These are phyloP conservation scores for Lycium barbarum DNA, from an alignment of 257 asterid species.

Conservation along the genomic window DNA sequence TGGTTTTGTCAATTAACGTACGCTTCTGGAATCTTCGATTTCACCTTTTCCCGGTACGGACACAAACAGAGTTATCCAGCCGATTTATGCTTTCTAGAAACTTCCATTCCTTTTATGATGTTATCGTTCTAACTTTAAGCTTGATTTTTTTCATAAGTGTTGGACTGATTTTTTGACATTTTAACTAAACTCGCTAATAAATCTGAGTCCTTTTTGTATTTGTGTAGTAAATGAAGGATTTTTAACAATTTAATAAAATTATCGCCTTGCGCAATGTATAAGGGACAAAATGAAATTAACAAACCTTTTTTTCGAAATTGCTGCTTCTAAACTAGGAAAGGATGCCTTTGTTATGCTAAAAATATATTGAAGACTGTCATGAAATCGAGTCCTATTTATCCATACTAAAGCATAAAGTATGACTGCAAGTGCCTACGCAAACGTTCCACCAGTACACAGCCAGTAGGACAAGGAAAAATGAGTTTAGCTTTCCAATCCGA, in stretches of 20 bases:
- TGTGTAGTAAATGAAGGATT: neutral
- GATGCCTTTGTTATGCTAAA: neutral
- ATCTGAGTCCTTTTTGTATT: neutral
- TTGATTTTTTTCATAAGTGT: neutral
- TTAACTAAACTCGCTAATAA: neutral
- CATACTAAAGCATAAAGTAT: neutral
- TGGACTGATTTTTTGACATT: neutral
- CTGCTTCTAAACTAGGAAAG: neutral
- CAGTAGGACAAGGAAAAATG: neutral
- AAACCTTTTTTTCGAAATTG: neutral
- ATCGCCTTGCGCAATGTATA: neutral
- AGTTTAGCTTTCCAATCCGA: neutral
- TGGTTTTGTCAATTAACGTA: neutral
- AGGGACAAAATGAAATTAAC: neutral
- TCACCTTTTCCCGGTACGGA: neutral
- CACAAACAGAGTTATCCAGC: neutral
- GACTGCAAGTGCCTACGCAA: neutral
- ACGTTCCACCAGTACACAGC: neutral
- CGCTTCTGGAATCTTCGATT: too few relatives aligned
- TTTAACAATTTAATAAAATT: neutral
- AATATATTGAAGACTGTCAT: neutral
- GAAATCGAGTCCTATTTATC: neutral
- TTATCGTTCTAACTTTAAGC: neutral
- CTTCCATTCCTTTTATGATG: conserved; percentile 7
- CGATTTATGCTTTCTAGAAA: neutral